Percentiles rank a stretch among this genome's conserved stretches.
These are phyloP conservation scores for Pleurozium schreberi DNA, from an alignment of 225 moss, liverwort and hornwort genomes.

Conservation along the genomic window DNA sequence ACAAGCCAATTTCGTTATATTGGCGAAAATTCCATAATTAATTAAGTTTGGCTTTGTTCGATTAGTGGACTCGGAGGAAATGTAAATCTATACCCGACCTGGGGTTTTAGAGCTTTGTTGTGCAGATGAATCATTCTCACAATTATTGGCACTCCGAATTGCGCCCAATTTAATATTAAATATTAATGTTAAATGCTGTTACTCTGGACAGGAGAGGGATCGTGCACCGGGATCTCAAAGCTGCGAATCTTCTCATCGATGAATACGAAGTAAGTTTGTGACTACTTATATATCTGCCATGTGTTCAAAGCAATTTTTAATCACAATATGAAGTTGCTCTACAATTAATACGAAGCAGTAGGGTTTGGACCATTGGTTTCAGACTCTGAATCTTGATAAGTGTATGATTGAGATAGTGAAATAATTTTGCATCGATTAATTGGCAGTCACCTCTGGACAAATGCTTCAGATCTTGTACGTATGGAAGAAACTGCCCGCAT, in stretches of 20 bases:
- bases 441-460: neutral
- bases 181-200: neutral
- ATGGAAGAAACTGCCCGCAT: neutral
- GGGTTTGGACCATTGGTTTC: neutral
- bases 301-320: neutral
- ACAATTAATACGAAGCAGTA: neutral
- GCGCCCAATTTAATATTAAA: too few relatives aligned
- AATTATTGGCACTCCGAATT: neutral
- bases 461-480: neutral
- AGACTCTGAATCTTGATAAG: neutral
- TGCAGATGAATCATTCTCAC: neutral
- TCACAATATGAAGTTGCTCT: neutral
- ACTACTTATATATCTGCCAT: neutral
- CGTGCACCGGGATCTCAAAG: conserved; percentile 78
- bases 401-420: neutral
- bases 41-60: neutral
- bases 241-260: conserved; percentile 83
- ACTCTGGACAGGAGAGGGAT: conserved; percentile 61
- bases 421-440: neutral
- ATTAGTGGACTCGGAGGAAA: too few relatives aligned
- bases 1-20: too few relatives aligned
- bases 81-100: too few relatives aligned
- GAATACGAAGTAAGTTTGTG: conserved; percentile 65
- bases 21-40: neutral
- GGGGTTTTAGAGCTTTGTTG: neutral